These are phyloP conservation scores for Fusarium luffae DNA, from an alignment of 2,329 filamentous ascomycete genomes.

Conservation along the genomic window DNA sequence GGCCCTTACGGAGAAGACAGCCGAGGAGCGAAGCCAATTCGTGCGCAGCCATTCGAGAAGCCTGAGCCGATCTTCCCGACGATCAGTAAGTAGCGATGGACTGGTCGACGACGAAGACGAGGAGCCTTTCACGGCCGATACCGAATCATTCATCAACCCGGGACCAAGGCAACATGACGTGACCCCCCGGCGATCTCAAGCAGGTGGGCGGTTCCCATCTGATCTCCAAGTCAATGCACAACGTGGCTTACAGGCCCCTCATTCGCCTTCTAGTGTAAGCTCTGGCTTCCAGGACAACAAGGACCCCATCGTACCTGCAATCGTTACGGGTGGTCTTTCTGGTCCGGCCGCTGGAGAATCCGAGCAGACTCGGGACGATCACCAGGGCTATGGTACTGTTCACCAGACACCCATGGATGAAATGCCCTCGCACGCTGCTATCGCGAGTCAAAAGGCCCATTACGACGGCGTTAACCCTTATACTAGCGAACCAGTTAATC, in stretches of 20 bases:
- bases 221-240: slow-evolving; percentile 84
- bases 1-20: slow-evolving; percentile 85
- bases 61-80: slow-evolving; percentile 73
- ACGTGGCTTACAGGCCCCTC: slow-evolving; percentile 82
- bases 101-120: slow-evolving; percentile 80
- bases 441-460: slow-evolving; percentile 62
- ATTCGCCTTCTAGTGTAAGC: slow-evolving; percentile 84
- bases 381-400: slow-evolving; percentile 59
- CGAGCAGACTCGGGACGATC: slow-evolving; percentile 49
- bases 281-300: slow-evolving; percentile 67
- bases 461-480: slow-evolving; percentile 70
- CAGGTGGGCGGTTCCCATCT: slow-evolving; percentile 97
- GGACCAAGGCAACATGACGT: slow-evolving; percentile 62
- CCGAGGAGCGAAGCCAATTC: slow-evolving; percentile 88
- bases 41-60: slow-evolving; percentile 85
- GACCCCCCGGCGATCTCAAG: slow-evolving; percentile 76
- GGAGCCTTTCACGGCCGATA: slow-evolving; percentile 69
- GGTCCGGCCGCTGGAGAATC: slow-evolving; percentile 44
- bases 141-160: slow-evolving; percentile 57
- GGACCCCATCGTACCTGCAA: slow-evolving; percentile 69
- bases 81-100: slow-evolving; percentile 77
- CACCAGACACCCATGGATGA: slow-evolving; percentile 59
- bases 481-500: slow-evolving; percentile 57
- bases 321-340: slow-evolving; percentile 67
- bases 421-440: slow-evolving; percentile 61